These are phyloP conservation scores for Pichia exigua DNA, from an alignment of 805 yeast genomes.

Conservation along the genomic window DNA sequence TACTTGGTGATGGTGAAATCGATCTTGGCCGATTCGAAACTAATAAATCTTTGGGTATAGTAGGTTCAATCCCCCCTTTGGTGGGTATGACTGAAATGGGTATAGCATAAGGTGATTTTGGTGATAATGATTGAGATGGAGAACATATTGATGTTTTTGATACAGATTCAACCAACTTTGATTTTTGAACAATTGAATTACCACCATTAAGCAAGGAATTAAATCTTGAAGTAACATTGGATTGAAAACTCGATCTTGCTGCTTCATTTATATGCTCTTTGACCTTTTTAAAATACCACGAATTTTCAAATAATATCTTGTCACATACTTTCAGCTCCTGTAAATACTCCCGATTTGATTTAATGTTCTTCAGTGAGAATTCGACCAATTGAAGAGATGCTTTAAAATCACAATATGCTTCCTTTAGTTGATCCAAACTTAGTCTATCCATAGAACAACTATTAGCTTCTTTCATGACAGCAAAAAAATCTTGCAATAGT, in stretches of 20 bases:
- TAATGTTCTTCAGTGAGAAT: not conserved
- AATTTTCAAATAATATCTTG: not conserved
- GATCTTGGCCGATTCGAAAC: not conserved
- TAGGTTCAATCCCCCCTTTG: not conserved
- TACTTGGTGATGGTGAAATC: not conserved
- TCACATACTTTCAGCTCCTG: not conserved
- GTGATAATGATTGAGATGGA: not conserved
- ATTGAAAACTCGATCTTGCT: conserved; percentile 1
- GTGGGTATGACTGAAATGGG: not conserved
- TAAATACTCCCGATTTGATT: not conserved
- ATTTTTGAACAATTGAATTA: conserved; percentile 4
- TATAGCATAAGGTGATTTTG: not conserved
- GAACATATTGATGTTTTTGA: not conserved
- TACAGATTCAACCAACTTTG: conserved; percentile 3
- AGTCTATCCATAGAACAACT: not conserved
- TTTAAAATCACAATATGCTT: conserved; percentile 4
- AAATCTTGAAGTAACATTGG: conserved; percentile 5
- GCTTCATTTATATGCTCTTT: conserved; percentile 5
- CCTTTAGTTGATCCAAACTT: conserved; percentile 1
- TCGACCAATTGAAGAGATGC: not conserved
- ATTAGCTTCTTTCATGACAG: not conserved
- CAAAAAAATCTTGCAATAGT: not conserved
- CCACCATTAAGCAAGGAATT: conserved; percentile 7
- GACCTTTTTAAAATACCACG: conserved; percentile 2
- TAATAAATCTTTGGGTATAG: not conserved